Evolutionary conservation across 2,329 filamentous ascomycete species (phyloP), one percentile per base, ranked within the genome.

Genomic region (Colletotrichum scovillei): DNA sequence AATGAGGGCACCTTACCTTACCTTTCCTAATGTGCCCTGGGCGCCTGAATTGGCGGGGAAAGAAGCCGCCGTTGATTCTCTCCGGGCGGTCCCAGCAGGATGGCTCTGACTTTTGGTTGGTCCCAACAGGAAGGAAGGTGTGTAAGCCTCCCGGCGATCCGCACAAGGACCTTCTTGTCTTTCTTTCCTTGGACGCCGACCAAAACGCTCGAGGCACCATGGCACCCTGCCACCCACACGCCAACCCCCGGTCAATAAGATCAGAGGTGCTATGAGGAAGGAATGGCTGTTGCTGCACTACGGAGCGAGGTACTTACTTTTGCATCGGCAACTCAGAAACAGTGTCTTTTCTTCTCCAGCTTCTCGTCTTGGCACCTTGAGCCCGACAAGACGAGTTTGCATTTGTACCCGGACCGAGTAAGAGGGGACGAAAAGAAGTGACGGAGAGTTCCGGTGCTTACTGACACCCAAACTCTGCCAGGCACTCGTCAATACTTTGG

Each of bases 71-170:
- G 38, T 55, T 35, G 38, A 26, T 49, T 38, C 52, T 35, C 30
- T 24, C 24, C 16, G 12, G 5, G 52, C 19, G 52, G 66, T 56
- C 53, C 68, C 63, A 67, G 26, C 30, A 67, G 49, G n/a, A 35
- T 49, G 46, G 63, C 55, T 62, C 46, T 32, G 56, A 56, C 42
- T 26, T 42, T 64, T 42, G 52, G 42, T 46, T 56, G 32, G 63
- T 71, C 63, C 63, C 68, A 71, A 26, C 56, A 67, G 63, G 7
- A 24, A 71, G 63, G 68, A 67, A 71, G 24, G 56, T 56, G 56
- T 56, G 56, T 32, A 60, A 71, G 63, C 46, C 63, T 62, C 63
- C 57, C 68, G 35, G 55, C 64, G 64, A 60, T 67, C 64, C 56
- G 56, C 63, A 67, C 63, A 71, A 49, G 55, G 56, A n/a, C 46